Evolutionary conservation across 169 alveolate species (phyloP).

Genomic region (Eimeria necatrix): DNA sequence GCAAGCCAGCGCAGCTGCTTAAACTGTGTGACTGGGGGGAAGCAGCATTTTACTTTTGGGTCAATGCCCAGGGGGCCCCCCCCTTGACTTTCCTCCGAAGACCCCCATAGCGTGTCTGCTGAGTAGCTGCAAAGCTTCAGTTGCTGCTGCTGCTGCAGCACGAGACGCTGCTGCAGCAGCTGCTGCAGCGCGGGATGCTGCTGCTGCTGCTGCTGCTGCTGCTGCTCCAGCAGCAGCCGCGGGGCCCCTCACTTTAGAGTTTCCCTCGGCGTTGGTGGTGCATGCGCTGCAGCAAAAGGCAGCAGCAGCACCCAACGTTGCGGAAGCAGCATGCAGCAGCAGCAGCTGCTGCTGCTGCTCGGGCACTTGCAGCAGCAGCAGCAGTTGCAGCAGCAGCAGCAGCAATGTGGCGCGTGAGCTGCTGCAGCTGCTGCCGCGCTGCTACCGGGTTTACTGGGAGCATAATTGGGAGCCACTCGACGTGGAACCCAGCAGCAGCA

Average conservation of each 20-base stretch:
- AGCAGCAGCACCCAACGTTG: background rate
- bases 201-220: no score
- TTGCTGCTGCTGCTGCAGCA: no score
- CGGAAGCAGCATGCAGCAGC: no score
- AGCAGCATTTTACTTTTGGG: conserved; percentile 58
- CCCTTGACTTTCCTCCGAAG: background rate
- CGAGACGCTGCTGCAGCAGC: no score
- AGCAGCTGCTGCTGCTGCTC: no score
- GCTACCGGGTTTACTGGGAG: conserved; percentile 40
- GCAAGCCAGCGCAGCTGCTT: conserved; percentile 4
- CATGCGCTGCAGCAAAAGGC: background rate
- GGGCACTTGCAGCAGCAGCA: background rate
- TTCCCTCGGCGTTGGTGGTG: background rate
- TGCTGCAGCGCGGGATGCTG: no score
- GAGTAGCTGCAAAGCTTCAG: background rate
- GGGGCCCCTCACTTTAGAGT: background rate
- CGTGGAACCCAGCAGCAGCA: background rate
- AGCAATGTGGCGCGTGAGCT: conserved; percentile 39
- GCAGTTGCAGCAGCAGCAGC: background rate
- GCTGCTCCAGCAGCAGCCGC: background rate
- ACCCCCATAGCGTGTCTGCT: background rate
- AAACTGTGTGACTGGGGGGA: conserved; percentile 64
- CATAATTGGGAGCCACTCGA: background rate
- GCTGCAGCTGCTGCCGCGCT: conserved; percentile 13
- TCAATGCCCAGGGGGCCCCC: background rate